Base-by-base conservation (phyloP, 2,329 filamentous ascomycete species). In the Fusarium sp. region DNA sequence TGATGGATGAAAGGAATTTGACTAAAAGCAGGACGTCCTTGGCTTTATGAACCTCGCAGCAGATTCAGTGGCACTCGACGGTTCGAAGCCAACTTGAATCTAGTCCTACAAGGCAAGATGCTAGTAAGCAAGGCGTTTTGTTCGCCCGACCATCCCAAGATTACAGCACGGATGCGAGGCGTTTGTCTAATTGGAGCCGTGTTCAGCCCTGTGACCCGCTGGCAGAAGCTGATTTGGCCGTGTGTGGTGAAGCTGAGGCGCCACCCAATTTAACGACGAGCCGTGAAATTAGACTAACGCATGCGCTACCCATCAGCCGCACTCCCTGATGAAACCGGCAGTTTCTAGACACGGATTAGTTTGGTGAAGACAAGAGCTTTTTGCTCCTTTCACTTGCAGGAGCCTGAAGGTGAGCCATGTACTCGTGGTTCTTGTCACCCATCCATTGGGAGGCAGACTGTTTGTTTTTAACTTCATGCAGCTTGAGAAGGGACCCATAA, bases 141-240 rank as follows among this genome's bases (percentile, higher is more conserved):
- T 71, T 68, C 41, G 57, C 32, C 59, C 23, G 32, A 30, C 18
- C 5, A 25, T 20, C 1, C 45, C 48, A 63, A 64, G 37, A 75
- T 75, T 75, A 14, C 52, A 54, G 30, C 43, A 63, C 57, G 27
- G 57, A 50, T 67, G 57, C 20, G 27, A 64, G 60, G 66, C 37
- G 37, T 43, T 10, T 32, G 27, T 37, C 30, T 18, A 18, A 11
- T 2, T 34, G 70, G 54, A 30, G 52, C 37, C 37, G 56, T n/a
- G 37, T 67, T 78, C 76, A 78, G 76, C 76, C 76, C 76, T 78
- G 76, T 70, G 71, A 64, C 54, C 56, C 25, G 32, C 52, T 39
- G 56, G 37, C 52, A 45, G 41, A 14, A 41, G 71, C 20, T 78
- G 73, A 78, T 78, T 78, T 61, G 76, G 66, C 23, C n/a, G 54